Conservation (phyloP, 2,329 filamentous ascomycete genomes). For the Capronia americana region DNA sequence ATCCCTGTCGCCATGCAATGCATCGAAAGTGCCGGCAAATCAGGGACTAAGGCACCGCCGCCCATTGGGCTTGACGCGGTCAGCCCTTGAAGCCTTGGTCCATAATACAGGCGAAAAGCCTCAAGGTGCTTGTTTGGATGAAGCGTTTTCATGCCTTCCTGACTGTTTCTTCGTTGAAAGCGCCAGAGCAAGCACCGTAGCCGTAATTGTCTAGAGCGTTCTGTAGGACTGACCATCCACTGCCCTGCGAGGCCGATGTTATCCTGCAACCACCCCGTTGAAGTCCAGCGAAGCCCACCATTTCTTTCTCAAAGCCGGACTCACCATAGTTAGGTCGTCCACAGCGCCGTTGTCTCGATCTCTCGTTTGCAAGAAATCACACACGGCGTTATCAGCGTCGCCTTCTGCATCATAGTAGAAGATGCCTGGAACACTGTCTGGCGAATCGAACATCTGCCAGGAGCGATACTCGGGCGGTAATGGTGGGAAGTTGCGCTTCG, state of each 20-base stretch:
- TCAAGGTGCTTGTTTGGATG: background rate
- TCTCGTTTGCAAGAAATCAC: constrained; percentile 22
- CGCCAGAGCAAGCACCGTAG: background rate
- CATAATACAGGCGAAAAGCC: background rate
- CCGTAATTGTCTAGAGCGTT: background rate
- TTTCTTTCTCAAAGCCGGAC: constrained; percentile 22
- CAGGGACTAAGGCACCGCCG: background rate
- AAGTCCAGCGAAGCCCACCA: constrained; percentile 23
- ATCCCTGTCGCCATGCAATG: background rate
- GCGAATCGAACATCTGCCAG: constrained; percentile 27
- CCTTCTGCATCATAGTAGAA: constrained; percentile 34
- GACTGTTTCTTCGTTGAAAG: background rate
- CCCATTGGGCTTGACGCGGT: background rate
- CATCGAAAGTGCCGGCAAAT: background rate
- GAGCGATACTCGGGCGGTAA: constrained; percentile 22
- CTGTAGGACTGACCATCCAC: background rate
- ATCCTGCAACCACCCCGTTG: constrained; percentile 12
- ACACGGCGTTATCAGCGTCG: constrained; percentile 31
- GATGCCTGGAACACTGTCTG: constrained; percentile 22
- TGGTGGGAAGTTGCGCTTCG: constrained; percentile 4
- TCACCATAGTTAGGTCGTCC: constrained; percentile 25
- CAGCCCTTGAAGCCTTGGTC: background rate
- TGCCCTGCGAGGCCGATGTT: background rate
- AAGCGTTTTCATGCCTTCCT: background rate
- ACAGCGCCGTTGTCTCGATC: constrained; percentile 18